Base-by-base conservation (phyloP, 805 yeast genomes). In the Torulaspora indica region DNA sequence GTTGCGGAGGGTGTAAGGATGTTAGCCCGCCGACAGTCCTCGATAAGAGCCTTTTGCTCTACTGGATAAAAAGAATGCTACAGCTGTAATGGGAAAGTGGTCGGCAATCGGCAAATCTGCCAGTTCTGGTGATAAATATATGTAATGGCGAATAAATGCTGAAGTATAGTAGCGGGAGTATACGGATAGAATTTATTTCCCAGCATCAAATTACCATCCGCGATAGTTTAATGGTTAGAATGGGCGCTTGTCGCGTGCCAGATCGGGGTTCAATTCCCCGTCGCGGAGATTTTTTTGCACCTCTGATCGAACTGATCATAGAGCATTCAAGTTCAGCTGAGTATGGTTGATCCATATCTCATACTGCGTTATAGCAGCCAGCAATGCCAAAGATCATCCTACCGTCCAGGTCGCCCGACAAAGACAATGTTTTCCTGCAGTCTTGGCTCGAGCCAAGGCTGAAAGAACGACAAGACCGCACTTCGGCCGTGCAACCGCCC, bases 171-270 rank as follows among this genome's bases (percentile, higher is more conserved):
- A n/a, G n/a, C n/a, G n/a, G n/a, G n/a, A n/a, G 22, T 20, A 20
- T 20, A 20, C 5, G 4, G 22, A 20, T 5, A 20, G 5, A 20
- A 20, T 20, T 20, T 2, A 1, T 3, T 37, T 18, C 34, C 28
- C 34, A 17, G 30, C 12, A 28, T 33, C 18, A 27, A n/a, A n/a
- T n/a, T n/a, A 17, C 27, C 8, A 25, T 55, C 60, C 60, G 60
- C 51, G 60, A 55, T 55, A 55, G 60, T 55, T 55, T 55, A 55
- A 55, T 55, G 60, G 60, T 52, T 47, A 53, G 56, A 53, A 53
- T 53, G 53, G 53, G 55, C 52, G 56, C 56, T 53, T 53, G 56
- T 53, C 56, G 56, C 56, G 56, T 52, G 52, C 53, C 53, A 50
- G 56, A 53, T 52, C 56, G 56, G 56, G 56, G 56, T 53, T 53